phyloP scores from a whole-genome alignment of 2,329 filamentous ascomycete genomes.

The Calonectria crousiana region DNA sequence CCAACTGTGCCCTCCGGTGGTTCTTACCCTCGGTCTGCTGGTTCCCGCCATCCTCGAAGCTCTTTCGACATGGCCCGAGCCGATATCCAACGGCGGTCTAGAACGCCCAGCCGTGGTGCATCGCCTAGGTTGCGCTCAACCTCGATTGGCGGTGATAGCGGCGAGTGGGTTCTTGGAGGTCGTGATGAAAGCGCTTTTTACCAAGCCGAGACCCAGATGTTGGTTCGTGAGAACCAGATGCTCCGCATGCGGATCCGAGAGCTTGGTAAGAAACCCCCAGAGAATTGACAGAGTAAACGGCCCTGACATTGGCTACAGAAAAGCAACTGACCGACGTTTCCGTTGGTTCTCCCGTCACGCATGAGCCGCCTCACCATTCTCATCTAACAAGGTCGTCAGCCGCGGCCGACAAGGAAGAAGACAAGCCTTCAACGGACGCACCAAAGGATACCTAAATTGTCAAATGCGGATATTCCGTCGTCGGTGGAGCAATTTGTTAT shows the following conservation, averaged over 20 bases:
- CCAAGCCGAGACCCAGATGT: slow-evolving; percentile 83
- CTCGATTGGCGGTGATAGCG: slow-evolving; percentile 70
- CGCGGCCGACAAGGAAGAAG: slow-evolving; percentile 53
- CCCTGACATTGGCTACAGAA: slow-evolving; percentile 52
- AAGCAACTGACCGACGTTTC: slow-evolving; percentile 62
- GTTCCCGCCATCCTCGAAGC: slow-evolving; percentile 63
- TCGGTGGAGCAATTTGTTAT: neutral
- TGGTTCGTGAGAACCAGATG: slow-evolving; percentile 87
- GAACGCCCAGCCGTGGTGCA: slow-evolving; percentile 69
- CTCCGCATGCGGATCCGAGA: slow-evolving; percentile 80
- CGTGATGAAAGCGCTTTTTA: slow-evolving; percentile 84
- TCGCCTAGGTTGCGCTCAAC: slow-evolving; percentile 69
- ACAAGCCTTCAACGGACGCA: slow-evolving; percentile 29
- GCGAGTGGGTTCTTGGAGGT: slow-evolving; percentile 72
- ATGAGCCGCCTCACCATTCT: slow-evolving; percentile 63
- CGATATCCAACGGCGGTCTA: slow-evolving; percentile 67
- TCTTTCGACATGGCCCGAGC: slow-evolving; percentile 71
- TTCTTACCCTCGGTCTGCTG: slow-evolving; percentile 65
- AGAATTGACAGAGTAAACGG: neutral
- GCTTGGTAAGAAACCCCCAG: slow-evolving; percentile 69
- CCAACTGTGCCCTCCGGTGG: slow-evolving; percentile 50
- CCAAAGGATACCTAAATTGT: slow-evolving; percentile 28
- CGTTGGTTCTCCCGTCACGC: slow-evolving; percentile 46
- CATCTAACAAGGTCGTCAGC: slow-evolving; percentile 62
- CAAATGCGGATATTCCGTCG: neutral